Percentiles rank a stretch among this genome's conserved stretches.
Conservation (phyloP, 108 stramenopile species). For the Pseudonitzschia pungens region DNA sequence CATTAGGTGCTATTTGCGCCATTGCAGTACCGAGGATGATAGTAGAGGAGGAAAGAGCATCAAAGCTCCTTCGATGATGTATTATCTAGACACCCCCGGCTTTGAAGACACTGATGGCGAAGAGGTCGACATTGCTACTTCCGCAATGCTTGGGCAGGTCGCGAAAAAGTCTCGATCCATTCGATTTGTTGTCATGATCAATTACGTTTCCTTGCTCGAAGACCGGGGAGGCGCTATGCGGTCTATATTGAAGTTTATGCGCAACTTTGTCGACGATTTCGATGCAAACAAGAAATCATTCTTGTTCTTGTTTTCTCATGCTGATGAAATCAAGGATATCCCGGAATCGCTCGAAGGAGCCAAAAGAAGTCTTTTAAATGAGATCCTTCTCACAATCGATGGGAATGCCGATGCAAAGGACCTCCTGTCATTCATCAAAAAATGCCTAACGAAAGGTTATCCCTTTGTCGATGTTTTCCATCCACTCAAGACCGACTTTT, state of each 20-base stretch:
- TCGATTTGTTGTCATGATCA: slow-evolving; percentile 52
- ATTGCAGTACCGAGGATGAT: not conserved
- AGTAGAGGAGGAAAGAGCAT: no score
- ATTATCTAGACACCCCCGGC: slow-evolving; percentile 60
- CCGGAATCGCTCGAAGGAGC: slow-evolving; percentile 26
- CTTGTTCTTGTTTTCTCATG: slow-evolving; percentile 62
- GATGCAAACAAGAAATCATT: slow-evolving; percentile 43
- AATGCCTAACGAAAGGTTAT: slow-evolving; percentile 38
- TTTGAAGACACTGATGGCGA: slow-evolving; percentile 55
- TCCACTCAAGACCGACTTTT: slow-evolving; percentile 48
- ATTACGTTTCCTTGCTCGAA: slow-evolving; percentile 58
- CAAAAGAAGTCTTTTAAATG: slow-evolving; percentile 32
- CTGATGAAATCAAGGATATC: slow-evolving; percentile 32
- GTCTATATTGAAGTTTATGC: slow-evolving; percentile 51
- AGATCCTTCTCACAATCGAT: slow-evolving; percentile 42
- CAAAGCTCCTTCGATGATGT: no score
- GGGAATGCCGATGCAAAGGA: slow-evolving; percentile 40
- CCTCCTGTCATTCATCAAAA: slow-evolving; percentile 41
- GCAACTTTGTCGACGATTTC: slow-evolving; percentile 52
- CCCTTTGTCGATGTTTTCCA: slow-evolving; percentile 53
- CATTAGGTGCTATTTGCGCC: slow-evolving; percentile 36
- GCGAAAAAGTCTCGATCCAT: slow-evolving; percentile 50
- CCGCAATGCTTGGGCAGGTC: slow-evolving; percentile 50
- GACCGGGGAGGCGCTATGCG: slow-evolving; percentile 58
- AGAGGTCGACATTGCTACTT: slow-evolving; percentile 67